Evolutionary conservation across 2,329 filamentous ascomycete species (phyloP).

Genomic region (Fusarium coicis): DNA sequence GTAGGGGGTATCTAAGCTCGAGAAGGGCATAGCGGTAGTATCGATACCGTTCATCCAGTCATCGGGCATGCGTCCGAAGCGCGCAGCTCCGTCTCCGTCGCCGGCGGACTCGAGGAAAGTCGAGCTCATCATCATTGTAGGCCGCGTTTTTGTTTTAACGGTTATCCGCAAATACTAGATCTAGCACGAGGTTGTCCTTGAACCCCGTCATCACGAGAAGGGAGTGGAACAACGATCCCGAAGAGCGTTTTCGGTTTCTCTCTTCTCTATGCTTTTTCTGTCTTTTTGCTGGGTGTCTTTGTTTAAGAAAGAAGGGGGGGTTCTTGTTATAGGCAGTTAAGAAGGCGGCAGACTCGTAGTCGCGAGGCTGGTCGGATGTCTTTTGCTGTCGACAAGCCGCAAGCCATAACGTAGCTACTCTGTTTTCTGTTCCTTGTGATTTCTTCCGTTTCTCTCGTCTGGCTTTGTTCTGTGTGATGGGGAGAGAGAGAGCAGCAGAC

Average conservation of each 20-base stretch:
- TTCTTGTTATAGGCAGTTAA: conserved; percentile 42
- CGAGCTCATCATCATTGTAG: conserved; percentile 42
- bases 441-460: conserved; percentile 15
- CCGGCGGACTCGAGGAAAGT: conserved; percentile 35
- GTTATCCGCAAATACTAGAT: conserved; percentile 41
- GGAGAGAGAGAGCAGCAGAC: neutral
- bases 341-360: conserved; percentile 44
- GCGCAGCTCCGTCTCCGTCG: conserved; percentile 26
- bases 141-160: conserved; percentile 24
- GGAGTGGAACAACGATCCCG: conserved; percentile 6
- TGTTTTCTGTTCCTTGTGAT: conserved; percentile 11
- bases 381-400: conserved; percentile 40
- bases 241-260: conserved; percentile 9
- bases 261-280: conserved; percentile 15
- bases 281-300: neutral
- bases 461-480: neutral
- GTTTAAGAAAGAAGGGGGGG: conserved; percentile 2
- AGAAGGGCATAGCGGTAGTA: conserved; percentile 34
- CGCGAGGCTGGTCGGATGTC: conserved; percentile 41
- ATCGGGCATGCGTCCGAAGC: conserved; percentile 22
- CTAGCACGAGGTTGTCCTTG: conserved; percentile 37
- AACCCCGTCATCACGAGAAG: conserved; percentile 43
- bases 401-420: conserved; percentile 42
- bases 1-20: conserved; percentile 30
- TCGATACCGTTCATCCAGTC: conserved; percentile 39